phyloP scores from a whole-genome alignment of 352 stramenopile species.

The Peronospora belbahrii region DNA sequence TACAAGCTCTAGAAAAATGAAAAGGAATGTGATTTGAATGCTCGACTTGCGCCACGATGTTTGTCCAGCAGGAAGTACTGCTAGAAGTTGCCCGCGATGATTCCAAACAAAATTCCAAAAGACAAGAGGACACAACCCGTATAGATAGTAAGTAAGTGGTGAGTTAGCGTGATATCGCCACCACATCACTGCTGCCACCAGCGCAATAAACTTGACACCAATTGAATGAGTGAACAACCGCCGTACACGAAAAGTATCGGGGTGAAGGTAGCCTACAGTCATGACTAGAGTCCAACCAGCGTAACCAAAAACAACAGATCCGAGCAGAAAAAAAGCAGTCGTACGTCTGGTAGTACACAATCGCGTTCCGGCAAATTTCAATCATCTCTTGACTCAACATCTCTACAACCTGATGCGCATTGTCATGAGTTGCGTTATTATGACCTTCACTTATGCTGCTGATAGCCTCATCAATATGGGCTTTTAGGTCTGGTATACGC shows the following conservation, averaged over 20 bases:
- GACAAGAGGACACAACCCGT: constrained; percentile 51
- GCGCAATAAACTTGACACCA: constrained; percentile 7
- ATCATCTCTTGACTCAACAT: constrained; percentile 50
- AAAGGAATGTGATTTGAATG: constrained; percentile 17
- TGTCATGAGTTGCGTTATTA: constrained; percentile 18
- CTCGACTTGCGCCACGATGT: constrained; percentile 6
- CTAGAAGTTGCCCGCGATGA: constrained; percentile 23
- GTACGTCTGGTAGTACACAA: constrained; percentile 76
- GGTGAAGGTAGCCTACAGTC: constrained; percentile 39
- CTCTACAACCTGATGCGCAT: constrained; percentile 32
- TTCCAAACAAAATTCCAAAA: constrained; percentile 61
- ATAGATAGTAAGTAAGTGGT: constrained; percentile 66
- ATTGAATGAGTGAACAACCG: constrained; percentile 18
- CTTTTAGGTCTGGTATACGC: constrained; percentile 17
- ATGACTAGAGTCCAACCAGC: constrained; percentile 59
- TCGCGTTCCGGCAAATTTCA: constrained; percentile 46
- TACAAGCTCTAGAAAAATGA: constrained; percentile 46
- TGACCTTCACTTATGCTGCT: constrained; percentile 10
- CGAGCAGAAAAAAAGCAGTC: constrained; percentile 71
- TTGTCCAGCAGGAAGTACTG: not conserved
- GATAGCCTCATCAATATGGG: constrained; percentile 22
- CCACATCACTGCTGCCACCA: constrained; percentile 15
- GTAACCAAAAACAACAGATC: constrained; percentile 58
- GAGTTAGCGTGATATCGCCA: constrained; percentile 52
- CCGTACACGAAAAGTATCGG: constrained; percentile 14